Evolutionary conservation across 495 filamentous ascomycete species (phyloP).

Genomic region (Chaetomidium leptoderma): DNA sequence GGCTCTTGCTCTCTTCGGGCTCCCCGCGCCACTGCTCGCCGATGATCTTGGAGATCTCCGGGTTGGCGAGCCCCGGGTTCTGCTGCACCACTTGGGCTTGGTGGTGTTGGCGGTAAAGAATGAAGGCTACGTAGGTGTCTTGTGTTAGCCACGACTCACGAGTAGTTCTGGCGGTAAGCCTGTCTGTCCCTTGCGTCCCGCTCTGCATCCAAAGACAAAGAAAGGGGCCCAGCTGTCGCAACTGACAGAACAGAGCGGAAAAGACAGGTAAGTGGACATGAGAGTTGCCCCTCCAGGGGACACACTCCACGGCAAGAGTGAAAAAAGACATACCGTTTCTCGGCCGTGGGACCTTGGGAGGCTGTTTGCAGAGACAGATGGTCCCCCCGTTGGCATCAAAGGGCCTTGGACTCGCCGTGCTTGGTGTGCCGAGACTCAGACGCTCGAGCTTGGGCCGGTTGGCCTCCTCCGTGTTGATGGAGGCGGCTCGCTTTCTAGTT

Average conservation of each 20-base stretch:
- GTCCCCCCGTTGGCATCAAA: constrained; percentile 38
- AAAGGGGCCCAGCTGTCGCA: neutral
- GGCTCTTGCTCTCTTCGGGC: constrained; percentile 66
- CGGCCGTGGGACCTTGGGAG: constrained; percentile 88
- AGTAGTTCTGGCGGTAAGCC: neutral
- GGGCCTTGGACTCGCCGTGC: constrained; percentile 25
- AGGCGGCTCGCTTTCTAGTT: constrained; percentile 45
- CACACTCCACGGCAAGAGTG: neutral
- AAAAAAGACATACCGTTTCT: constrained; percentile 68
- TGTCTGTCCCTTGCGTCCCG: constrained; percentile 1
- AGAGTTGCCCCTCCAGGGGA: too few species aligned
- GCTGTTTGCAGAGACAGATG: constrained; percentile 88
- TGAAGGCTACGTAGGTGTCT: constrained; percentile 69
- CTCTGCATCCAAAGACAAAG: neutral
- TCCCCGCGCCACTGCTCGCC: constrained; percentile 85
- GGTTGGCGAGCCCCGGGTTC: constrained; percentile 87
- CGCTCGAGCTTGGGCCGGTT: constrained; percentile 42
- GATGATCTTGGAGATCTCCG: constrained; percentile 97
- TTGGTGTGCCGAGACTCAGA: constrained; percentile 38
- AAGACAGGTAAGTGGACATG: constrained; percentile 24
- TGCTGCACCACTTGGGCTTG: constrained; percentile 75
- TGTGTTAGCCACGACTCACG: too few species aligned
- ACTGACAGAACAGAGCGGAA: constrained; percentile 5
- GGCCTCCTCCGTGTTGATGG: constrained; percentile 46
- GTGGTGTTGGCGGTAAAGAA: constrained; percentile 92